Conservation (phyloP, 2,329 filamentous ascomycete genomes). For the Paracoccidioides lutzii region DNA sequence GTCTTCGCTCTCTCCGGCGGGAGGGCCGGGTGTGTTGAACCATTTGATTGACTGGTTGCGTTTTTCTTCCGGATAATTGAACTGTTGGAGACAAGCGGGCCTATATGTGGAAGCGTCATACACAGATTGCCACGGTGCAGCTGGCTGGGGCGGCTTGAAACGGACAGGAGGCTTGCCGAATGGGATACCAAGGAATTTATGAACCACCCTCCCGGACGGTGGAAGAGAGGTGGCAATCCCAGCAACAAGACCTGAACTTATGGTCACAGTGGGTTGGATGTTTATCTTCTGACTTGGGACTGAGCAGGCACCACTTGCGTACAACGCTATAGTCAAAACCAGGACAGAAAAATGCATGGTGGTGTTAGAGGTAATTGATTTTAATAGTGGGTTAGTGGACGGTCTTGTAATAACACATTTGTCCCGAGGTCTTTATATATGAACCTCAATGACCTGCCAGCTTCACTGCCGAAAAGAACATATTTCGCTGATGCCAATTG, state of each 20-base stretch:
- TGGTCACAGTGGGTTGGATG: constrained; percentile 12
- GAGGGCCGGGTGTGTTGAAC: constrained; percentile 14
- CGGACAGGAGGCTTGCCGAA: constrained; percentile 18
- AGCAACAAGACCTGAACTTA: constrained; percentile 17
- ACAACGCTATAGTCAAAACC: not conserved
- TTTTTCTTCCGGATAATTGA: constrained; percentile 15
- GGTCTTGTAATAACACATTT: not conserved
- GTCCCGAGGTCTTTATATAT: not conserved
- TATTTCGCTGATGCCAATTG: too few relatives aligned
- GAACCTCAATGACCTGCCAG: not conserved
- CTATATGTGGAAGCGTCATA: constrained; percentile 16
- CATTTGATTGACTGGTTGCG: constrained; percentile 18
- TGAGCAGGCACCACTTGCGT: not conserved
- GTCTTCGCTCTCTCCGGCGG: constrained; percentile 20
- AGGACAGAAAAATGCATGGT: not conserved
- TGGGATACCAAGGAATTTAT: constrained; percentile 22
- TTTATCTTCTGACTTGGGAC: not conserved
- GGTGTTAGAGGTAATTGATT: not conserved
- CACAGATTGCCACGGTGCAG: constrained; percentile 7
- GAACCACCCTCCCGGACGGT: constrained; percentile 12
- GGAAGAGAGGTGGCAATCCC: constrained; percentile 18
- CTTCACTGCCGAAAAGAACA: too few relatives aligned
- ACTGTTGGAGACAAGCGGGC: constrained; percentile 16
- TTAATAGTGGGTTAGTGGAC: too few relatives aligned
- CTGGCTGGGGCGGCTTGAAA: constrained; percentile 15